Evolutionary conservation across 148 eudicot species (phyloP).

Genomic region (Fagopyrum esculentum): DNA sequence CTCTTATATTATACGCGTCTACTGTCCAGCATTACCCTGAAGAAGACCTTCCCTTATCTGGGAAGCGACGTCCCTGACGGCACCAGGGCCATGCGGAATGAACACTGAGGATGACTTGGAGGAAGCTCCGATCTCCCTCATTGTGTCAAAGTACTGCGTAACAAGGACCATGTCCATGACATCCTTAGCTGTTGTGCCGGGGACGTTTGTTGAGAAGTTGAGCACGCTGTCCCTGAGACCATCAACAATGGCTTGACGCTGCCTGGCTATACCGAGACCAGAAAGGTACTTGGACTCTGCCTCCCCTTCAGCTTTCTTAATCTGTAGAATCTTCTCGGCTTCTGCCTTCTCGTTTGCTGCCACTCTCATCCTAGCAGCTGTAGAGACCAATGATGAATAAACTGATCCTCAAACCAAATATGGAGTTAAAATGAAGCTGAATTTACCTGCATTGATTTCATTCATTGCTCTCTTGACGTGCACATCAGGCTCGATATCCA

Average conservation of each 20-base stretch:
- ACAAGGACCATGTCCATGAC: constrained; percentile 52
- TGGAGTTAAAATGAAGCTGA: not conserved
- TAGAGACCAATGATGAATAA: not conserved
- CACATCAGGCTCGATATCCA: constrained; percentile 51
- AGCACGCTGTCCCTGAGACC: constrained; percentile 51
- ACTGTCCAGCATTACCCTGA: constrained; percentile 19
- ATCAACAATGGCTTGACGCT: constrained; percentile 55
- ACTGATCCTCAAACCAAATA: not conserved
- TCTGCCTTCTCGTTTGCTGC: constrained; percentile 56
- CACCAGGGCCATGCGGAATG: constrained; percentile 44
- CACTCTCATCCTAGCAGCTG: constrained; percentile 47
- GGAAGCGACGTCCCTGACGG: constrained; percentile 31
- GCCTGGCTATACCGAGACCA: constrained; percentile 51
- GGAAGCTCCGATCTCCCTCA: constrained; percentile 46
- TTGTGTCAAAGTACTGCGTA: constrained; percentile 43
- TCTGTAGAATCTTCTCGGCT: constrained; percentile 49
- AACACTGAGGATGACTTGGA: constrained; percentile 44
- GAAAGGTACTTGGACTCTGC: constrained; percentile 53
- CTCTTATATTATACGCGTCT: not conserved
- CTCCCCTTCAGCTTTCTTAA: constrained; percentile 55
- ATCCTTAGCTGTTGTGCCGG: constrained; percentile 49
- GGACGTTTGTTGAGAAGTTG: constrained; percentile 46
- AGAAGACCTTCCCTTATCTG: constrained; percentile 38
- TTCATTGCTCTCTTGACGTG: constrained; percentile 52
- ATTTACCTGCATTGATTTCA: constrained; percentile 50